phyloP scores from a whole-genome alignment of 148 eudicot species.

The Fagopyrum esculentum region DNA sequence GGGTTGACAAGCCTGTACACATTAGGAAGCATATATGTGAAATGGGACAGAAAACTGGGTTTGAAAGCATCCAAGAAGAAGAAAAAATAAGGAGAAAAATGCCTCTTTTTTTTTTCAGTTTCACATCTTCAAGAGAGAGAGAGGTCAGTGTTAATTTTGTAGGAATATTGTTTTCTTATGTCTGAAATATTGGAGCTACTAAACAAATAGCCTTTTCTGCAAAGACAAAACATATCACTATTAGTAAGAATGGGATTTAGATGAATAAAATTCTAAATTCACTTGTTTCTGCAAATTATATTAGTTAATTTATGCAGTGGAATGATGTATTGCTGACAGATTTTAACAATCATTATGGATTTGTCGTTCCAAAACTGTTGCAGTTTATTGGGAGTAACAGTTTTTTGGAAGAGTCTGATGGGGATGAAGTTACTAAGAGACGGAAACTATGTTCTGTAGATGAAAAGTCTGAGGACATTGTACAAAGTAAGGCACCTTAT shows the following conservation, averaged over 20 bases:
- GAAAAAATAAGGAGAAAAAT: background rate
- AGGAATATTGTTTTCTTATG: background rate
- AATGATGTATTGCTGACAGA: background rate
- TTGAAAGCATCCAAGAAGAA: background rate
- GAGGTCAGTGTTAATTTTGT: background rate
- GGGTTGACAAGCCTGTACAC: background rate
- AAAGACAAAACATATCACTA: background rate
- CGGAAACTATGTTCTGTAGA: constrained; percentile 36
- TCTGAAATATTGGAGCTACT: background rate
- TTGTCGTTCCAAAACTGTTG: constrained; percentile 2
- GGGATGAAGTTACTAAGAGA: constrained; percentile 34
- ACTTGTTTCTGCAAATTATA: background rate
- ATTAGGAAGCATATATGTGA: background rate
- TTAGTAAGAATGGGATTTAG: too few species aligned
- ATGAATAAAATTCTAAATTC: background rate
- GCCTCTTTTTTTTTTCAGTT: background rate
- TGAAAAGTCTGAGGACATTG: constrained; percentile 21
- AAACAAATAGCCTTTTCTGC: background rate
- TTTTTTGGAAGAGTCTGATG: constrained; percentile 25
- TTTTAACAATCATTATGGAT: background rate
- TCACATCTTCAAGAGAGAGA: background rate
- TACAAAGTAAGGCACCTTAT: constrained; percentile 15
- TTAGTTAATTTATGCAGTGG: background rate
- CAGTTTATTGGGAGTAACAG: constrained; percentile 31
- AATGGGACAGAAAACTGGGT: background rate